Base-by-base conservation (phyloP, 2,329 filamentous ascomycete genomes). In the Ceratocystis papillata region DNA sequence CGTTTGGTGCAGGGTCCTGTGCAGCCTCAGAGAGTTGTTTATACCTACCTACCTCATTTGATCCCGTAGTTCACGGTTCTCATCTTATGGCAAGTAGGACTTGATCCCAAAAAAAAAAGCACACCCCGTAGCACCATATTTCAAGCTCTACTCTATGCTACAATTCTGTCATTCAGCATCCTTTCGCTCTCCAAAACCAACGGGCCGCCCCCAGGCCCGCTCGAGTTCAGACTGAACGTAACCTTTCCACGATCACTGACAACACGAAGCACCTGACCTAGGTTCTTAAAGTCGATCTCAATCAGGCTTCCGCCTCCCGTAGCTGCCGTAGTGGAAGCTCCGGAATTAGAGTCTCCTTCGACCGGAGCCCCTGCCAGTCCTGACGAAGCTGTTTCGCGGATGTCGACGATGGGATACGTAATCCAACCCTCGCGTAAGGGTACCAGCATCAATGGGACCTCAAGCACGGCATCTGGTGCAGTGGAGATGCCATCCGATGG, bases 261-360 rank as follows among this genome's bases (percentile, higher is more conserved):
- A 1, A 96, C 89, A 62, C 87, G 76, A 1, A 96, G 81, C 48
- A 85, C 87, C 77, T 94, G 87, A 0, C 87, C 89, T 67, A 89
- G 79, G 72, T 90, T 94, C 70, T 84, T 80, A 71, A 87, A 88
- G 72, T 96, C 89, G 12, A 88, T 87, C 76, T 97, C 92, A 72
- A 86, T 90, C 75, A 77, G 70, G 69, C 72, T 71, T 15, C 69
- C 55, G 25, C 70, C 68, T 69, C 68, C 59, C 69, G 68, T 66
- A 71, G 67, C 66, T 65, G 66, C 67, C 69, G 73, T 69, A 71
- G 73, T 70, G 4, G 46, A n/a, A 59, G 10, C 12, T 2, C 25
- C 50, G 3, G 22, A 4, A 17, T 37, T 22, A 48, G 37, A 25
- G 65, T 76, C 74, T 5, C 85, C 78, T 73, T 86, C 85, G 1